phyloP scores from a whole-genome alignment of 352 stramenopile species.

The Phytopythium vexans region DNA sequence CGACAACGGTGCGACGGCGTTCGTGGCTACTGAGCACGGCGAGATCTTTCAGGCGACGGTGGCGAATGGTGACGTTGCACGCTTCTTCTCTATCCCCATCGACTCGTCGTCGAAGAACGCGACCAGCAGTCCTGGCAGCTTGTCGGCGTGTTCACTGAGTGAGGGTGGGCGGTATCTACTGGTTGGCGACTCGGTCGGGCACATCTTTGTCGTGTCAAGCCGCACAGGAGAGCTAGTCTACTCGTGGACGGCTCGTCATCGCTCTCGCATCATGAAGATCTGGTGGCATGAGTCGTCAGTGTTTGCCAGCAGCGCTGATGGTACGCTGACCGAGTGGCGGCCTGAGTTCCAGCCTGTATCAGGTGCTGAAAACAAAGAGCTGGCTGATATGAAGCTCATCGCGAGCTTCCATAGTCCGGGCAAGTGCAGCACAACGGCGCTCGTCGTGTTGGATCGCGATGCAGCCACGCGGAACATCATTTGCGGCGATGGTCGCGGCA shows the following conservation, averaged over 20 bases:
- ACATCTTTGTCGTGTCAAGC: slow-evolving; percentile 46
- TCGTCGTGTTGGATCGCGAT: slow-evolving; percentile 44
- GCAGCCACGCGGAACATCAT: slow-evolving; percentile 44
- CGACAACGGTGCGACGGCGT: slow-evolving; percentile 26
- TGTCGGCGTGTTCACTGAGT: slow-evolving; percentile 47
- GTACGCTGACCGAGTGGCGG: slow-evolving; percentile 61
- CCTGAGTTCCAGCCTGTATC: slow-evolving; percentile 6
- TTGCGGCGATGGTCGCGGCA: slow-evolving; percentile 72
- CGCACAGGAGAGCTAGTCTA: slow-evolving; percentile 21
- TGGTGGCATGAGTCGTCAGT: slow-evolving; percentile 56
- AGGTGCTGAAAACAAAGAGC: not conserved
- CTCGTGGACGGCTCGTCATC: slow-evolving; percentile 48
- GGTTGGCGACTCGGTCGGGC: slow-evolving; percentile 48
- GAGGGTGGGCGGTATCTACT: slow-evolving; percentile 33
- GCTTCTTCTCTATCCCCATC: slow-evolving; percentile 25
- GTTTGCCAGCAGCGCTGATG: slow-evolving; percentile 58
- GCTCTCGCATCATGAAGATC: slow-evolving; percentile 66
- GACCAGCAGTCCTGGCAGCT: slow-evolving; percentile 12
- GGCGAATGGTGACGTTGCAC: slow-evolving; percentile 17
- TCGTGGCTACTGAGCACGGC: slow-evolving; percentile 65
- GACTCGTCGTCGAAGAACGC: slow-evolving; percentile 8
- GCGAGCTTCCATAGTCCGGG: slow-evolving; percentile 50
- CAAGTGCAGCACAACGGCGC: slow-evolving; percentile 49
- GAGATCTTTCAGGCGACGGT: slow-evolving; percentile 50
- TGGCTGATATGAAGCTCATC: slow-evolving; percentile 28